phyloP scores from a whole-genome alignment of 1,284 basidiomycete species.

The Ceratorhiza oryzae-sativae region DNA sequence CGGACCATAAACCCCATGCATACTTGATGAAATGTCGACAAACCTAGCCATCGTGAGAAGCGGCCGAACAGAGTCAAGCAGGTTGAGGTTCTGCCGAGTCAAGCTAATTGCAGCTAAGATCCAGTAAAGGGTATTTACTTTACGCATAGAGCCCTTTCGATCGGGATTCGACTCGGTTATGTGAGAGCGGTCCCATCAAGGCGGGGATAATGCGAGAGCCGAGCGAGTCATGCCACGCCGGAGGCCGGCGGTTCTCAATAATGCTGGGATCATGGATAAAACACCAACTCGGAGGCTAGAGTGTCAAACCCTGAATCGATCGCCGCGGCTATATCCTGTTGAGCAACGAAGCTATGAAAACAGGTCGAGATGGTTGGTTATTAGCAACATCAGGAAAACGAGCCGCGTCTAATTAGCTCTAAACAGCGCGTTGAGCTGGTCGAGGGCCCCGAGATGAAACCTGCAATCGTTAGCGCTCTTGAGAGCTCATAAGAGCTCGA shows the following conservation, averaged over 20 bases:
- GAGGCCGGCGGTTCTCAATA: conserved; percentile 78
- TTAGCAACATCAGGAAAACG: no score
- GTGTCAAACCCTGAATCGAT: conserved; percentile 90
- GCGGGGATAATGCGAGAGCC: conserved; percentile 88
- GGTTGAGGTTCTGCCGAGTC: conserved; percentile 62
- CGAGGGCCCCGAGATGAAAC: no score
- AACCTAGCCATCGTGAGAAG: no score
- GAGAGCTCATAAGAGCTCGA: no score
- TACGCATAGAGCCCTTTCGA: conserved; percentile 77
- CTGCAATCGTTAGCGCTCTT: no score
- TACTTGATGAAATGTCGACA: conserved; percentile 68
- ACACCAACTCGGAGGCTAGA: conserved; percentile 74
- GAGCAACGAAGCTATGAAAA: no score
- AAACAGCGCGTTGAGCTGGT: no score
- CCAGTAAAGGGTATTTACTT: conserved; percentile 73
- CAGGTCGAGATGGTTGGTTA: no score
- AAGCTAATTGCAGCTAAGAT: conserved; percentile 72
- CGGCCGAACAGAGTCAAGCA: conserved; percentile 4
- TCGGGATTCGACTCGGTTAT: conserved; percentile 83
- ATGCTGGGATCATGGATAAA: conserved; percentile 57
- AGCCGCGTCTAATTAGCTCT: no score
- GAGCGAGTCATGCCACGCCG: conserved; percentile 87
- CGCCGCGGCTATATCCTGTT: conserved; percentile 82
- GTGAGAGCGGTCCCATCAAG: conserved; percentile 75
- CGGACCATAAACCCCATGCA: conserved; percentile 45